These are phyloP conservation scores for Symmetrospora coprosmae DNA, from an alignment of 768 basidiomycete genomes.

Conservation along the genomic window DNA sequence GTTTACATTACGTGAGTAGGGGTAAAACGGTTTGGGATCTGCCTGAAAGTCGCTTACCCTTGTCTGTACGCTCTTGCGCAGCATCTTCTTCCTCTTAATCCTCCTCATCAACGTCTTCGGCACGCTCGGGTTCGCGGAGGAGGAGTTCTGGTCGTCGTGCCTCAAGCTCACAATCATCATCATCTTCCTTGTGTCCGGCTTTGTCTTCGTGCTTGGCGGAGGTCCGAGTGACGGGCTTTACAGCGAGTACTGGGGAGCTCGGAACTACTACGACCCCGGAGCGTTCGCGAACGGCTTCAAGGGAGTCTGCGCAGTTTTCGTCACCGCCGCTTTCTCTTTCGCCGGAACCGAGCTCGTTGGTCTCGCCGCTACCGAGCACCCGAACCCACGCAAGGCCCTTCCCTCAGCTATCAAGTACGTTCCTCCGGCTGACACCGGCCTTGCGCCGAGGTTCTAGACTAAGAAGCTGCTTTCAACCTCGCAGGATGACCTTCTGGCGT, in stretches of 20 bases:
- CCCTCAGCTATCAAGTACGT: conserved; percentile 76
- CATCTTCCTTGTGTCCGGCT: conserved; percentile 61
- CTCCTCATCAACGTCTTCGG: conserved; percentile 55
- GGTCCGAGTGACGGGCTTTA: conserved; percentile 47
- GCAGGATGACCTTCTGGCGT: conserved; percentile 77
- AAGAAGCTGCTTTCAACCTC: too few relatives aligned
- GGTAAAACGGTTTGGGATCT: too few relatives aligned
- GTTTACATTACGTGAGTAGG: conserved; percentile 33
- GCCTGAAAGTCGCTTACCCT: too few relatives aligned
- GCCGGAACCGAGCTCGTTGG: conserved; percentile 66
- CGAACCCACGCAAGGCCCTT: conserved; percentile 72
- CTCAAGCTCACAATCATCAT: conserved; percentile 67
- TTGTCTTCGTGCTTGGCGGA: conserved; percentile 64
- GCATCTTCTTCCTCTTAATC: conserved; percentile 18
- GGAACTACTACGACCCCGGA: conserved; percentile 51
- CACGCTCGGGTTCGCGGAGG: conserved; percentile 56
- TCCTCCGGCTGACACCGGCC: too few relatives aligned
- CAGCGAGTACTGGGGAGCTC: conserved; percentile 37
- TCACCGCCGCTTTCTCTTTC: conserved; percentile 63
- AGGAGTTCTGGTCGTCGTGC: conserved; percentile 76
- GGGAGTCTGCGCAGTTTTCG: conserved; percentile 44
- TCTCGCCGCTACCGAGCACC: conserved; percentile 69
- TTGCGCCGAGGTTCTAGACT: too few relatives aligned
- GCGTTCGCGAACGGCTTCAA: conserved; percentile 50
- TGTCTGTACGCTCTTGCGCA: too few relatives aligned